Conservation (phyloP, 2,329 filamentous ascomycete species). For the Ciborinia camelliae region DNA sequence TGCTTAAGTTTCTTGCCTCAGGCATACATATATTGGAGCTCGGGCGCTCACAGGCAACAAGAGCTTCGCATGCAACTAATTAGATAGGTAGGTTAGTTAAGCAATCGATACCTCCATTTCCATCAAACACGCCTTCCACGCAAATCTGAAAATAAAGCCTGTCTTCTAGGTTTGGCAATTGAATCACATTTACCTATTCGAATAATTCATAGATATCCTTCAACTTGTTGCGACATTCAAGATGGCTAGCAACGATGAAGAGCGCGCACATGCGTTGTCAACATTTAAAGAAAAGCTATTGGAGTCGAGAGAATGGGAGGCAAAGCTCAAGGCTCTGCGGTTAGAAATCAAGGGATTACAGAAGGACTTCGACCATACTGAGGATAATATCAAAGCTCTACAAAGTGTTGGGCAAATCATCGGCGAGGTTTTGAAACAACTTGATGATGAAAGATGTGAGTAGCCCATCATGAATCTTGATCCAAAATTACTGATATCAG, state of each 20-base stretch:
- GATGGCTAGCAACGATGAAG: constrained; percentile 42
- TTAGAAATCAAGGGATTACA: constrained; percentile 95
- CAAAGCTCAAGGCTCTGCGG: constrained; percentile 90
- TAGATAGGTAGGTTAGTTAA: too few species aligned
- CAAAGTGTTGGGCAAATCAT: constrained; percentile 99
- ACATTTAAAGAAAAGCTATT: constrained; percentile 79
- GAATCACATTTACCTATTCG: background rate
- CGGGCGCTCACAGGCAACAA: constrained; percentile 13
- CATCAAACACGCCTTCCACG: constrained; percentile 19
- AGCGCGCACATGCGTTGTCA: constrained; percentile 66
- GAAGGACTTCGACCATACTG: constrained; percentile 92
- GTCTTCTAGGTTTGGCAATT: background rate
- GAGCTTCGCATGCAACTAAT: constrained; percentile 21
- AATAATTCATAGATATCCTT: background rate
- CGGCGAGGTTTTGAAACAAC: constrained; percentile 96
- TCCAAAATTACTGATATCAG: constrained; percentile 26
- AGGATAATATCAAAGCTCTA: constrained; percentile 98
- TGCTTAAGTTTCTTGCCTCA: background rate
- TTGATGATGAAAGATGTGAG: constrained; percentile 97
- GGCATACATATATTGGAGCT: constrained; percentile 1
- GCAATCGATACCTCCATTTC: background rate
- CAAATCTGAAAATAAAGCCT: background rate
- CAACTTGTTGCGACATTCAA: background rate
- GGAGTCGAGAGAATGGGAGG: constrained; percentile 97
- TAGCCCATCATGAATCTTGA: constrained; percentile 25